Conservation (phyloP, 208 protist genomes). For the Trypanosoma boissoni region DNA sequence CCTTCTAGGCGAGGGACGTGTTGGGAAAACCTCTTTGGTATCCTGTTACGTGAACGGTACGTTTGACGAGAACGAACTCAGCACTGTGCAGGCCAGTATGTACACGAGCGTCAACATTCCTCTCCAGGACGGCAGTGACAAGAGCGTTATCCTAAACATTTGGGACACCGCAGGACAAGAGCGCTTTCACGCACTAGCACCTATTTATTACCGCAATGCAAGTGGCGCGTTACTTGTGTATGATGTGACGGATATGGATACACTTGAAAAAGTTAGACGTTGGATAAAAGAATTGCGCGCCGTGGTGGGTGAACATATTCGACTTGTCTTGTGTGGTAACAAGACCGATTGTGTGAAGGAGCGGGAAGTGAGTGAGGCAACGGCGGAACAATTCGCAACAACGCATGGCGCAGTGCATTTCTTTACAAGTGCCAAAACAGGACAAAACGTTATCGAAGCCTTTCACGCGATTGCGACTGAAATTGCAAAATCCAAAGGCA, state of each 20-base stretch:
- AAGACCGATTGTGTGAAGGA: conserved; percentile 88
- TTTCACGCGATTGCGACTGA: conserved; percentile 65
- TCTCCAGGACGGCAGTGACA: conserved; percentile 28
- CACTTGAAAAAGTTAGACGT: conserved; percentile 90
- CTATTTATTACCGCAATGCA: conserved; percentile 86
- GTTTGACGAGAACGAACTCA: conserved; percentile 59
- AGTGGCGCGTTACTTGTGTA: conserved; percentile 93
- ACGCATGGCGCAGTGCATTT: conserved; percentile 63
- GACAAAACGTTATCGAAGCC: conserved; percentile 53
- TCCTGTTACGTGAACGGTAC: conserved; percentile 65
- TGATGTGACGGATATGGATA: conserved; percentile 94
- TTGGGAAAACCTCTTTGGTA: conserved; percentile 85
- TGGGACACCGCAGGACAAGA: conserved; percentile 85
- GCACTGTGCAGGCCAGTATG: conserved; percentile 70
- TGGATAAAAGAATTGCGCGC: conserved; percentile 95
- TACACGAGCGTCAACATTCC: conserved; percentile 54
- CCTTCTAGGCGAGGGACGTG: conserved; percentile 76
- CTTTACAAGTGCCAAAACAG: conserved; percentile 66
- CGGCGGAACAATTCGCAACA: conserved; percentile 60
- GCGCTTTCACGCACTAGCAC: conserved; percentile 76
- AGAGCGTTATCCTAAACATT: conserved; percentile 49
- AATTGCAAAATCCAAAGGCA: conserved; percentile 18
- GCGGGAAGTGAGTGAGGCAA: conserved; percentile 64
- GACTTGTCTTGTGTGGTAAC: conserved; percentile 93
- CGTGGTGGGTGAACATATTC: conserved; percentile 88